phyloP scores from a whole-genome alignment of 352 stramenopile genomes.

The Globisporangium cederbergense region DNA sequence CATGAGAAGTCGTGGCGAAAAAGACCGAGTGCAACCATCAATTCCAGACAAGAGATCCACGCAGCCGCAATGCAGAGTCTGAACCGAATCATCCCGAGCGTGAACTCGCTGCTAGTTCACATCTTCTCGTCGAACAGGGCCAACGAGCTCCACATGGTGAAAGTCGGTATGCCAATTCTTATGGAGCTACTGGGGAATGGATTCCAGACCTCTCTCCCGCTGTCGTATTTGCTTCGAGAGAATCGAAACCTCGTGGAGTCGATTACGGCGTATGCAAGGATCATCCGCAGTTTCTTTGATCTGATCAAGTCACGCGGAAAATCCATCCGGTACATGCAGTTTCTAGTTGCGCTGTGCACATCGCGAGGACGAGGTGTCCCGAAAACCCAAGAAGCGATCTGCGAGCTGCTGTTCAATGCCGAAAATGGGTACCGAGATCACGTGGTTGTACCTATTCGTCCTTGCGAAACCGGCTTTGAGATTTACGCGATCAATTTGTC shows the following conservation, averaged over 20 bases:
- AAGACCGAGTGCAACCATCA: constrained; percentile 19
- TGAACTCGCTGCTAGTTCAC: constrained; percentile 59
- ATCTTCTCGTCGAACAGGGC: constrained; percentile 55
- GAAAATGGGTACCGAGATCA: constrained; percentile 50
- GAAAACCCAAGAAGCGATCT: constrained; percentile 76
- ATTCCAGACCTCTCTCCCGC: constrained; percentile 62
- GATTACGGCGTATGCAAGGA: constrained; percentile 54
- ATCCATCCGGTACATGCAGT: constrained; percentile 75
- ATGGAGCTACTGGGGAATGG: constrained; percentile 74
- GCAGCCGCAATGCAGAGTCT: constrained; percentile 43
- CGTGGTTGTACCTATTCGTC: constrained; percentile 50
- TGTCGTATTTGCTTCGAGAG: constrained; percentile 65
- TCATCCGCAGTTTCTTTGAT: constrained; percentile 68
- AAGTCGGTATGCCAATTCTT: constrained; percentile 52
- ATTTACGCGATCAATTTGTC: constrained; percentile 33
- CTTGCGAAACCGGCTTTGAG: constrained; percentile 43
- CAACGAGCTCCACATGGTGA: constrained; percentile 58
- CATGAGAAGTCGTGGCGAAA: constrained; percentile 31
- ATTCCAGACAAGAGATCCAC: constrained; percentile 28
- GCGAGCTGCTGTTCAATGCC: constrained; percentile 61
- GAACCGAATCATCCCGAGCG: constrained; percentile 49
- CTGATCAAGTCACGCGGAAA: constrained; percentile 65
- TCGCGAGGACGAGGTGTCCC: constrained; percentile 52
- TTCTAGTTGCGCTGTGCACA: constrained; percentile 64
- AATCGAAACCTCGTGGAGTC: constrained; percentile 73